These are phyloP conservation scores for Pichia ethanolica DNA, from an alignment of 805 yeast genomes.

Conservation along the genomic window DNA sequence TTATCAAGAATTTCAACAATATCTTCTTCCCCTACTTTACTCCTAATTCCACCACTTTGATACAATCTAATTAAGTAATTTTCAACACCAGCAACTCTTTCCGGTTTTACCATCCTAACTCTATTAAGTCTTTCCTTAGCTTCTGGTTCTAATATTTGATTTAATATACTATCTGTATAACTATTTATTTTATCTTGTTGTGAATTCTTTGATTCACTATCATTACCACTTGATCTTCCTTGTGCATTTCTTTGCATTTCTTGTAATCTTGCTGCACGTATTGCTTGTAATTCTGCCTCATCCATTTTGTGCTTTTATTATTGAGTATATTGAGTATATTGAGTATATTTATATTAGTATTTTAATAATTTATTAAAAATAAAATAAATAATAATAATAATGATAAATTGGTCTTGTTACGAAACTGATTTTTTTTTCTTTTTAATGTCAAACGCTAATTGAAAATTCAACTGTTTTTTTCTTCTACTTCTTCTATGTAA, in stretches of 20 bases:
- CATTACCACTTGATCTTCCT: slow-evolving; percentile 8
- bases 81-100: slow-evolving; percentile 84
- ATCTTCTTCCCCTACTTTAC: slow-evolving; percentile 73
- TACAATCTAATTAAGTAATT: slow-evolving; percentile 65
- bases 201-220: background rate
- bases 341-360: no score
- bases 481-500: no score
- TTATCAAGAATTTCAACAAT: slow-evolving; percentile 79
- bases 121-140: slow-evolving; percentile 87
- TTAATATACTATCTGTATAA: slow-evolving; percentile 32
- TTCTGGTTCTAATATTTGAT: slow-evolving; percentile 68
- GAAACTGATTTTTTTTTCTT: no score
- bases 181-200: slow-evolving; percentile 7
- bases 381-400: no score
- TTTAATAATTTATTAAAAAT: no score
- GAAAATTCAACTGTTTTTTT: no score
- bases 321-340: no score
- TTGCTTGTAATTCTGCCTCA: slow-evolving; percentile 79
- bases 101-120: slow-evolving; percentile 84
- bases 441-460: no score
- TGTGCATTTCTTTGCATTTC: slow-evolving; percentile 63
- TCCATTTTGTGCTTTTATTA: slow-evolving; percentile 45
- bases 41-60: slow-evolving; percentile 65
- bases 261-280: slow-evolving; percentile 84
- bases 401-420: no score